A percentile compares a stretch with the other conserved stretches of the same genome.
Evolutionary conservation across 331 rosid species (phyloP).

Genomic region (Phaseolus coccineus): DNA sequence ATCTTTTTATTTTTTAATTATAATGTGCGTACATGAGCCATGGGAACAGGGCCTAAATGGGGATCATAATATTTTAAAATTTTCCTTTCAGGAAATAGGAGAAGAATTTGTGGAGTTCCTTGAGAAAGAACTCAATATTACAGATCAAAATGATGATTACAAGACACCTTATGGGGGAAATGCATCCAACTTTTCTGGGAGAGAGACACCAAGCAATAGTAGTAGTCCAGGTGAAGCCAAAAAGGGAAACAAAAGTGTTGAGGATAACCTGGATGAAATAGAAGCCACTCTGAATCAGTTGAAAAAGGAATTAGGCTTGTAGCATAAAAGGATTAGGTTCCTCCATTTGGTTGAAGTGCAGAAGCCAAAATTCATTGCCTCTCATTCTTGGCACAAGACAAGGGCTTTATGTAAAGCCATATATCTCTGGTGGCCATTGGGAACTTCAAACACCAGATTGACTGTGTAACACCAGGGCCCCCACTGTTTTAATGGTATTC

Average conservation of each 20-base stretch:
- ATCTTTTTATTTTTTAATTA: conserved; percentile 11
- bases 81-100: conserved; percentile 84
- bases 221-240: conserved; percentile 47
- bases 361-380: conserved; percentile 19
- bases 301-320: conserved; percentile 91
- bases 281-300: conserved; percentile 93
- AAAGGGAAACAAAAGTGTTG: conserved; percentile 62
- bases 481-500: not conserved
- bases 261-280: conserved; percentile 83
- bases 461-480: not conserved
- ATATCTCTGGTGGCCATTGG: conserved; percentile 33
- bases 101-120: conserved; percentile 97
- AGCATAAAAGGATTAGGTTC: conserved; percentile 35
- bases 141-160: conserved; percentile 44
- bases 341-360: conserved; percentile 19
- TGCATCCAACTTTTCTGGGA: conserved; percentile 48
- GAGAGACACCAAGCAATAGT: conserved; percentile 44
- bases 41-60: not conserved
- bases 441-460: conserved; percentile 17
- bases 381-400: conserved; percentile 18
- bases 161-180: conserved; percentile 53
- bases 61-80: conserved; percentile 33
- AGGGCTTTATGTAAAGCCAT: conserved; percentile 1
- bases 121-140: conserved; percentile 91
- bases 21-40: not conserved